A percentile compares a stretch with the other conserved stretches of the same genome.
Conservation (phyloP, 768 basidiomycete genomes). For the Cyclocybe cylindracea region DNA sequence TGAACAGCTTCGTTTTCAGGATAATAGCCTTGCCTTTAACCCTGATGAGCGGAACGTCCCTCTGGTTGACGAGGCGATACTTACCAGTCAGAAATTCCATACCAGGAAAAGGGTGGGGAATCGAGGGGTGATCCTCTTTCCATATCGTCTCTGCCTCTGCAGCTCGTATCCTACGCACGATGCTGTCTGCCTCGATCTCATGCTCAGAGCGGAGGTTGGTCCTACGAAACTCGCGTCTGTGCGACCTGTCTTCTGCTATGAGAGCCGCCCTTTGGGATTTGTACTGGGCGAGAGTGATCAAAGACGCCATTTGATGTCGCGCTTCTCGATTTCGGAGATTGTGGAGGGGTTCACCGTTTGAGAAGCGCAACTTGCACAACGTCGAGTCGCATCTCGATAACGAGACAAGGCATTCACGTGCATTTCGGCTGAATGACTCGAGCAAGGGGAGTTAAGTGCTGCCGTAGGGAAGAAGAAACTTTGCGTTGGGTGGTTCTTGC, state of each 20-base stretch:
- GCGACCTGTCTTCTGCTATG: conserved; percentile 45
- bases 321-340: neutral
- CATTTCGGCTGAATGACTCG: too few species aligned
- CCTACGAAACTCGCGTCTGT: conserved; percentile 48
- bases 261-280: conserved; percentile 32
- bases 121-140: conserved; percentile 50
- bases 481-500: too few species aligned
- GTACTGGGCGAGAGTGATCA: conserved; percentile 26
- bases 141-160: conserved; percentile 60
- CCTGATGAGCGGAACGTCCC: neutral
- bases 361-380: neutral
- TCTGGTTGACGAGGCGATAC: neutral
- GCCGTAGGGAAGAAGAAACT: too few species aligned
- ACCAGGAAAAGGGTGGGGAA: conserved; percentile 70
- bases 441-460: too few species aligned
- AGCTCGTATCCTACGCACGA: conserved; percentile 55
- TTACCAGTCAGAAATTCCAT: conserved; percentile 78
- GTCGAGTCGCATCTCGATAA: neutral
- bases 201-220: conserved; percentile 28
- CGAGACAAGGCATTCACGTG: neutral
- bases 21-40: conserved; percentile 55
- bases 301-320: neutral
- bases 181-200: conserved; percentile 56
- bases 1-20: conserved; percentile 59
- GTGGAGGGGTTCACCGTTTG: neutral